These are phyloP conservation scores for Middelhovenomyces tepae DNA, from an alignment of 805 yeast genomes.

Conservation along the genomic window DNA sequence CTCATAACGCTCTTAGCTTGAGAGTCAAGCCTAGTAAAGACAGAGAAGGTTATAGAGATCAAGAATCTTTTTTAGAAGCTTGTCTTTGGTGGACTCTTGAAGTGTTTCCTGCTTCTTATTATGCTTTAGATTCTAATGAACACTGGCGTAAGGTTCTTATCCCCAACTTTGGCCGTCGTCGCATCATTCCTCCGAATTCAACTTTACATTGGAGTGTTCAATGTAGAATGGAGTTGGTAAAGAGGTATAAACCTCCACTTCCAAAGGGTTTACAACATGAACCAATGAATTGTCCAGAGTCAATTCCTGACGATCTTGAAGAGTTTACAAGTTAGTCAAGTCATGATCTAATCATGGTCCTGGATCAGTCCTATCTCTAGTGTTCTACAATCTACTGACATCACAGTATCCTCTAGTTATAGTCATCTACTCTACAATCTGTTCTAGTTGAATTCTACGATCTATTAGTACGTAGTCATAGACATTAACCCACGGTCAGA, in stretches of 20 bases:
- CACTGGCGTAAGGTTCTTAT: constrained; percentile 41
- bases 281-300: neutral
- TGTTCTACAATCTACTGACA: too few species aligned
- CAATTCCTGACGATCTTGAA: constrained; percentile 1
- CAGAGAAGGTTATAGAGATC: neutral
- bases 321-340: too few species aligned
- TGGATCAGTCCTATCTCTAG: too few species aligned
- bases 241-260: neutral
- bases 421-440: neutral
- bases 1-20: constrained; percentile 14
- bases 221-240: constrained; percentile 28
- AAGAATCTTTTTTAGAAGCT: neutral
- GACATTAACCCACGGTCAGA: constrained; percentile 72
- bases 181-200: constrained; percentile 42
- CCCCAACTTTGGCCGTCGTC: constrained; percentile 49
- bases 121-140: constrained; percentile 41
- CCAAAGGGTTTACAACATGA: neutral
- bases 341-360: too few species aligned
- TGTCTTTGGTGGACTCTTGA: constrained; percentile 54
- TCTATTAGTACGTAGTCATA: constrained; percentile 1
- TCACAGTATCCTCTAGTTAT: too few species aligned
- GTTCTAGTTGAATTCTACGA: neutral
- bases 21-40: constrained; percentile 4
- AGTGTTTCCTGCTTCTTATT: constrained; percentile 45
- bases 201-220: constrained; percentile 55